Evolutionary conservation across 768 basidiomycete species (phyloP).

Genomic region (Lactarius hengduanensis): DNA sequence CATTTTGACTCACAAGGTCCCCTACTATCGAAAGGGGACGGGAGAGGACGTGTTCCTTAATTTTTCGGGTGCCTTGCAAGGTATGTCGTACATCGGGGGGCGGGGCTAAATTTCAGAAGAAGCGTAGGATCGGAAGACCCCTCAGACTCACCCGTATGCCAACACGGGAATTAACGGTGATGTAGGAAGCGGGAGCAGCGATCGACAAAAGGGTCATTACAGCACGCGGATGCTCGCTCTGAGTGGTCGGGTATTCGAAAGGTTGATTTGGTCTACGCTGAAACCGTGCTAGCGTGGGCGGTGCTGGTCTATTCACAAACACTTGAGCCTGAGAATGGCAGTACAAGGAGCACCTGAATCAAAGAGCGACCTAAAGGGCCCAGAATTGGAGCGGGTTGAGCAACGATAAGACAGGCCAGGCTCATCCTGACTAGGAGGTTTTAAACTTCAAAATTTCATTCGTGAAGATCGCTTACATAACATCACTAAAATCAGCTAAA

Average conservation of each 20-base stretch:
- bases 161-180: not conserved
- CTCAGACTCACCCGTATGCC: not conserved
- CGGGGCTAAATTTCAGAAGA: not conserved
- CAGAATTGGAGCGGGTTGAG: not conserved
- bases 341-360: not conserved
- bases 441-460: not conserved
- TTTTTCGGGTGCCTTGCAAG: not conserved
- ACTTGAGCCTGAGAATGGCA: not conserved
- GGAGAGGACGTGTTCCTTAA: not conserved
- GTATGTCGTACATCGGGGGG: not conserved
- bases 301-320: not conserved
- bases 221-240: not conserved
- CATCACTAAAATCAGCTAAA: not conserved
- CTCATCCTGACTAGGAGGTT: not conserved
- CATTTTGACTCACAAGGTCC: not conserved
- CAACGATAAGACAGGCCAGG: not conserved
- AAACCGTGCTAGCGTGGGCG: not conserved
- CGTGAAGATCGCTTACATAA: constrained; percentile 8
- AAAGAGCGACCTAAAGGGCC: not conserved
- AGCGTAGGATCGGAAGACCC: not conserved
- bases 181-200: not conserved
- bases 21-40: not conserved
- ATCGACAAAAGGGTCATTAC: not conserved
- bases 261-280: not conserved
- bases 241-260: not conserved